Evolutionary conservation across 2,329 filamentous ascomycete genomes (phyloP).

Genomic region (Trichoderma atroviride): DNA sequence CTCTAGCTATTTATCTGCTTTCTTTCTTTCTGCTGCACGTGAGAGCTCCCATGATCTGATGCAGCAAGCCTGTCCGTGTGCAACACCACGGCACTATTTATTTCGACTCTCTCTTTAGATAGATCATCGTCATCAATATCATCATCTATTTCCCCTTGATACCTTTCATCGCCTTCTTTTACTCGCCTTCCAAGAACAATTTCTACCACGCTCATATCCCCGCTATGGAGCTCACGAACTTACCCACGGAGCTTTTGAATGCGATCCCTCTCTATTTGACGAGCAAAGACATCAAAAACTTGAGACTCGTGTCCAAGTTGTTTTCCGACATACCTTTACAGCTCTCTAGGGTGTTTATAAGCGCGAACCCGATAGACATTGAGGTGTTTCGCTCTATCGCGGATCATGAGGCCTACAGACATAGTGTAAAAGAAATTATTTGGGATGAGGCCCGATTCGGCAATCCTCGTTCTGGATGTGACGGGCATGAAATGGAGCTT

Average conservation of each 20-base stretch:
- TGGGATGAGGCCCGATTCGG: slow-evolving; percentile 4
- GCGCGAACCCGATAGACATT: not conserved
- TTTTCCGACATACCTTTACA: not conserved
- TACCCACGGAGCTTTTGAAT: not conserved
- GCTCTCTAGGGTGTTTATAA: not conserved
- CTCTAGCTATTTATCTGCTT: no score
- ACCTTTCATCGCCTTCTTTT: no score
- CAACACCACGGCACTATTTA: no score
- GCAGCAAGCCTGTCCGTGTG: no score
- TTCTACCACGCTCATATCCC: no score
- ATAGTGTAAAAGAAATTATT: not conserved
- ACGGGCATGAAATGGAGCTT: not conserved
- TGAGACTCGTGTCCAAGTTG: not conserved
- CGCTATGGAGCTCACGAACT: not conserved
- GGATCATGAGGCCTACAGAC: not conserved
- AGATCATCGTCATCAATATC: no score
- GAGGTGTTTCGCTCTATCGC: slow-evolving; percentile 12
- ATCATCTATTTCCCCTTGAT: no score
- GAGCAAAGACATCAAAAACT: not conserved
- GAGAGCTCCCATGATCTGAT: no score
- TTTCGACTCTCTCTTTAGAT: no score
- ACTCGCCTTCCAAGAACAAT: no score
- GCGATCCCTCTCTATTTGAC: not conserved
- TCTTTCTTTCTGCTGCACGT: no score
- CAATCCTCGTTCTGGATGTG: not conserved